Base-by-base conservation (phyloP, 352 stramenopile species). In the Globisporangium paddicum region DNA sequence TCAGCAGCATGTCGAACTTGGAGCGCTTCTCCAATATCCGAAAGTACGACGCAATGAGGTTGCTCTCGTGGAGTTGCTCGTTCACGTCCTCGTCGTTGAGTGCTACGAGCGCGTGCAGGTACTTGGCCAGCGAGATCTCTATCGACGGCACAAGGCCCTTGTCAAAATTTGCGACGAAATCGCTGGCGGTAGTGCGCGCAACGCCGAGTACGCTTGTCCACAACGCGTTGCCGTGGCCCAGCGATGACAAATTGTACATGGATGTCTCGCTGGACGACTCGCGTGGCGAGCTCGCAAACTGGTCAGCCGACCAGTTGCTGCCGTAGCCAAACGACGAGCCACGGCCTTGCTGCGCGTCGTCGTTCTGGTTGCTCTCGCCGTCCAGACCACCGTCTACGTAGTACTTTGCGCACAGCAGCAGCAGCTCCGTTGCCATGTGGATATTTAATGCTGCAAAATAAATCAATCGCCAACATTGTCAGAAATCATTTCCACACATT, bases 1-100 rank as follows among this genome's bases (percentile, higher is more conserved):
- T 93, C n/a, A 92, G 69, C 25, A 95, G 69, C 86, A 95, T 95
- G 50, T 95, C 86, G 35, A 91, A 92, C 23, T 72, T 75, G 50
- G 86, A 77, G 18, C 83, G 82, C 19, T 74, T 72, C 55, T 84
- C 72, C 11, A 95, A 59, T 35, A 89, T 71, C 26, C 68, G 46
- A 2, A 95, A 63, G 57, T 95, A 95, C n/a, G 71, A 73, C 46
- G 77, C 70, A 44, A 93, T 76, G 8, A 95, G 64, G 8, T 63
- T 68, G 38, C 64, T 71, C 25, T 77, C 69, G 63, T 91, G 82
- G 7, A 95, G 66, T 47, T 82, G 68, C n/a, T 75, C 66, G 55
- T 95, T 79, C 14, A 92, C 48, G 3, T 75, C 65, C 5, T 64
- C 51, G 48, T 92, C 82, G 52, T 91, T 85, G 0, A 93, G 60